Evolutionary conservation across 1,284 basidiomycete genomes (phyloP).

Genomic region (Apiotrichum porosum): DNA sequence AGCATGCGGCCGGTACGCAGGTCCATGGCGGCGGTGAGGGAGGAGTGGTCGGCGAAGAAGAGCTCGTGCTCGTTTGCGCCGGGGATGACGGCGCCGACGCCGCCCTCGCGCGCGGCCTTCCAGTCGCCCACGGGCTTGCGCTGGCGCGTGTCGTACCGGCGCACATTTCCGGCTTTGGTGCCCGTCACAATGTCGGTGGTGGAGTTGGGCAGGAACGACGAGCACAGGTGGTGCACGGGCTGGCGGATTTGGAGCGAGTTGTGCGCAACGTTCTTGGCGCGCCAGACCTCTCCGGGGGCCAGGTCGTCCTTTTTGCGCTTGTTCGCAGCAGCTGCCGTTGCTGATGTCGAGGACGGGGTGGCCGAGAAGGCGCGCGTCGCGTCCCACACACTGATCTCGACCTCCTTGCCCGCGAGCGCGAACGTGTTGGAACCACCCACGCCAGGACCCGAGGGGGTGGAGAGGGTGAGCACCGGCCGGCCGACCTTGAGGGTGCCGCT

Average conservation of each 20-base stretch:
- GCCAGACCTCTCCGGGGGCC: conserved; percentile 57
- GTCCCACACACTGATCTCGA: conserved; percentile 79
- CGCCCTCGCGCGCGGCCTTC: conserved; percentile 54
- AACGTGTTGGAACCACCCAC: conserved; percentile 52
- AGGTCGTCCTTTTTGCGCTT: conserved; percentile 66
- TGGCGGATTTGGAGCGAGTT: conserved; percentile 72
- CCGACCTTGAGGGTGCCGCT: conserved; percentile 9
- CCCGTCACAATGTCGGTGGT: conserved; percentile 60
- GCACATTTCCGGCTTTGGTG: conserved; percentile 68
- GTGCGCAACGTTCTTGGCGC: conserved; percentile 56
- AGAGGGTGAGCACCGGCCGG: conserved; percentile 41
- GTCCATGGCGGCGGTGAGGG: conserved; percentile 66
- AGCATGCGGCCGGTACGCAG: conserved; percentile 64
- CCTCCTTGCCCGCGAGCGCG: conserved; percentile 79
- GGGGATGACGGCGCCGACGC: conserved; percentile 59
- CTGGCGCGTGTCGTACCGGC: conserved; percentile 74
- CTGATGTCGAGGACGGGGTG: background rate
- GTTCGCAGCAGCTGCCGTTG: conserved; percentile 11
- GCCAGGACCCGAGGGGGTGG: conserved; percentile 50
- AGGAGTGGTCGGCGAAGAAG: conserved; percentile 69
- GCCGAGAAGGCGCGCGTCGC: conserved; percentile 60
- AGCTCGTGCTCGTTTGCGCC: conserved; percentile 51
- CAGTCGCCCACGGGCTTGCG: conserved; percentile 55
- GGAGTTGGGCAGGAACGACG: conserved; percentile 51
- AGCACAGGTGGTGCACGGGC: conserved; percentile 70